Conservation (phyloP, 2,329 filamentous ascomycete genomes). For the Colletotrichum tropicale region DNA sequence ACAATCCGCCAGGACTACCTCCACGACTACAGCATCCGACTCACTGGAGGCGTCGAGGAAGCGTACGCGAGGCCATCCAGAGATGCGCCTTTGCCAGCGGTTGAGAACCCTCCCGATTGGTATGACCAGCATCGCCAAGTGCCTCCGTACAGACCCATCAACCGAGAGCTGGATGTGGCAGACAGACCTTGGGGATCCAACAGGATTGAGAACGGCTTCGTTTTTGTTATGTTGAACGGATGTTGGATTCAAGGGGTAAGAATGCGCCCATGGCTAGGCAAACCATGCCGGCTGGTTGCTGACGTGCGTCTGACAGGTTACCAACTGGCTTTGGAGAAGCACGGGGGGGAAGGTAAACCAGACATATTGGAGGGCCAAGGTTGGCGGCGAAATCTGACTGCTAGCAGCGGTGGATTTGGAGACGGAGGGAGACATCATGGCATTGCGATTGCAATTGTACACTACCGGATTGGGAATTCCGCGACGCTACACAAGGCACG, state of each 20-base stretch:
- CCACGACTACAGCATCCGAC: slow-evolving; percentile 17
- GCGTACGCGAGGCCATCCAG: slow-evolving; percentile 6
- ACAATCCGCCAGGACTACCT: slow-evolving; percentile 4
- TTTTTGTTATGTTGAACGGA: slow-evolving; percentile 28
- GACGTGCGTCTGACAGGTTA: not conserved
- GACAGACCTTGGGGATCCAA: slow-evolving; percentile 23
- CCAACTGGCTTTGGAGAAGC: slow-evolving; percentile 13
- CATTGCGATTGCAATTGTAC: not conserved
- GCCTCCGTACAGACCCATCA: slow-evolving; percentile 25
- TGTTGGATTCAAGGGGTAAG: slow-evolving; percentile 16
- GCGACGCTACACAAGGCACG: not conserved
- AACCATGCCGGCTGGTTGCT: not conserved
- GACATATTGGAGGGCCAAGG: slow-evolving; percentile 51
- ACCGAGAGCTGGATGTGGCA: slow-evolving; percentile 21
- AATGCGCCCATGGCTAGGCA: not conserved
- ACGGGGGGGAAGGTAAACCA: slow-evolving; percentile 43
- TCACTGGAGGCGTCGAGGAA: slow-evolving; percentile 12
- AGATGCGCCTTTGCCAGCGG: not conserved
- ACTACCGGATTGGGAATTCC: not conserved
- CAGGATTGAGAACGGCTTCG: slow-evolving; percentile 22
- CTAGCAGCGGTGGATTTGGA: not conserved
- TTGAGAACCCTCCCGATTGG: slow-evolving; percentile 23
- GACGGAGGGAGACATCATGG: not conserved
- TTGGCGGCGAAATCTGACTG: slow-evolving; percentile 56
- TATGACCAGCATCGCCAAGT: slow-evolving; percentile 24